Base-by-base conservation (phyloP, 1,139 yeast genomes). In the Candida sojae region DNA sequence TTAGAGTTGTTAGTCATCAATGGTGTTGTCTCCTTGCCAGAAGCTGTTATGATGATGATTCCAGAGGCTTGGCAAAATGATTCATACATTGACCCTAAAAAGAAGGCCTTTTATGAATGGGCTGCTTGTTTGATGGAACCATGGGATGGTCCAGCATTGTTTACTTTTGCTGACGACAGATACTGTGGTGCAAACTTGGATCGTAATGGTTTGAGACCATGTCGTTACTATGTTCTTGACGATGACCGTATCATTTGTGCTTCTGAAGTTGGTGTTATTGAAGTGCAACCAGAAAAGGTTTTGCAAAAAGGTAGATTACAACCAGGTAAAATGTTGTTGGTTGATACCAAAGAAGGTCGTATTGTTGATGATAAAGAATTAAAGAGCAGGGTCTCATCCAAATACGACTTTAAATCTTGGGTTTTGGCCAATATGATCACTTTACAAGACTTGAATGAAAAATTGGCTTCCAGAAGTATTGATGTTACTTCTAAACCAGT, bases 71-170 rank as follows among this genome's bases (percentile, higher is more conserved):
- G 97, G 96, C 97, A 92, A 68, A 88, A 88, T 66, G 93, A 91
- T 69, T 72, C 75, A 50, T 69, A 79, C 55, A 91, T 92, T 85
- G 97, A 92, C 67, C 90, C 96, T 48, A 86, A 87, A 65, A 88
- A 91, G 74, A 84, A 81, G 62, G 97, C 98, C 0, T 93, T 95
- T 70, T 93, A 92, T 71, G 98, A 93, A 70, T 93, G 99, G 99
- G 98, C 98, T 44, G 97, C 99, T 13, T 91, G 97, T 73, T 75
- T 92, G 58, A 93, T 93, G 97, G 99, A 93, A 74, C 98, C 99
- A 21, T 93, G 99, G 99, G 99, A 93, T 73, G 99, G 99, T 57
- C 99, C 99, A 34, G 98, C 98, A 38, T 77, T 93, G 60, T 89
- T 93, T 75, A 91, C 96, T 33, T 93, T 93, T 70, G 95, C 98